Evolutionary conservation across 495 filamentous ascomycete species (phyloP), one percentile per base, ranked within the genome.

Genomic region (Penicillium alfredii): DNA sequence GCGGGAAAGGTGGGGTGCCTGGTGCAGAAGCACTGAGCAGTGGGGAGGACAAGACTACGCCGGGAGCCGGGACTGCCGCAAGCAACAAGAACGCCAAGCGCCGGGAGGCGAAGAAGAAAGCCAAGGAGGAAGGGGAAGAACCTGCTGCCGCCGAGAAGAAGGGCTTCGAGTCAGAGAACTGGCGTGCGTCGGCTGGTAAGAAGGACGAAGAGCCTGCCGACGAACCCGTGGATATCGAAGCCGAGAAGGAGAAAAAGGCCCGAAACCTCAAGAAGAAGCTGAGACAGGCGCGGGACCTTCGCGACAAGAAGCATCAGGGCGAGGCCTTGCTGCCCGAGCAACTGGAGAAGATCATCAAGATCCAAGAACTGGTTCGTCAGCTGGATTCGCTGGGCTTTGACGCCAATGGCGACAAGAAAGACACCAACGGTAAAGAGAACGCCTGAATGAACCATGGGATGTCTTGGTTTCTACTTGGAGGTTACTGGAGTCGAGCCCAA

Each of bases 181-280:
- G 51, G 64, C 45, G 62, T 26, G 39, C 42, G 26, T 32, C 49
- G 1, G 37, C 51, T 30, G 39, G 39, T 1, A 47, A 60, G 11
- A 56, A 56, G 30, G 54, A 47, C n/a, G 60, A 62, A 32, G 57
- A 69, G 34, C 58, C 41, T 8, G 31, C 30, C 8, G 33, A 53
- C 26, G 47, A 64, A 14, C 54, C 57, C 14, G 51, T 75, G 1
- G 81, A 90, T 48, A 63, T 72, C 0, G 84, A 87, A 44, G 82
- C 71, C 0, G 88, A 94, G 54, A 86, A 77, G 47, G 87, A 94
- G 58, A 97, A 94, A 72, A 87, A 93, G 53, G 92, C 81, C 3
- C 81, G 88, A 39, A 90, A 85, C 37, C 65, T 99, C n/a, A 85
- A 82, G 64, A 99, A 99, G 69, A 99, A 97, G 57, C 73, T 99